Evolutionary conservation across 495 filamentous ascomycete species (phyloP).

Genomic region (Rhypophila decipiens): DNA sequence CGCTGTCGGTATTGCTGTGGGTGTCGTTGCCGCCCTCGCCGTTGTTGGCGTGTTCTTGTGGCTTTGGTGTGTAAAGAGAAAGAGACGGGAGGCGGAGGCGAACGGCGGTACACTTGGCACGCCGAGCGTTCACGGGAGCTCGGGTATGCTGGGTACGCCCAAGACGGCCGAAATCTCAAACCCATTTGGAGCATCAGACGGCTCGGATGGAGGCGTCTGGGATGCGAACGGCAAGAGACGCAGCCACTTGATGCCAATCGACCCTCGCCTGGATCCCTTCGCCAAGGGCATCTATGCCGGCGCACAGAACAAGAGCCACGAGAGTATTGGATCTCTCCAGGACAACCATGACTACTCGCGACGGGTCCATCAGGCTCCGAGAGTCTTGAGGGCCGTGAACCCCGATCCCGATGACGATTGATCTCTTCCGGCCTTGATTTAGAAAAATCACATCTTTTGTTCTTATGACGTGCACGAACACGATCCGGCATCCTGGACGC

Average conservation of each 20-base stretch:
- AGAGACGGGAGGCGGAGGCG: constrained; percentile 17
- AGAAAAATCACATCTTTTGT: no score
- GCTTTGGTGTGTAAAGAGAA: constrained; percentile 26
- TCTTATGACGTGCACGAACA: constrained; percentile 18
- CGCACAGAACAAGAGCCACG: constrained; percentile 43
- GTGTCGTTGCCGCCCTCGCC: constrained; percentile 29
- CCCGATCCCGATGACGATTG: constrained; percentile 38
- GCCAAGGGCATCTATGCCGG: constrained; percentile 39
- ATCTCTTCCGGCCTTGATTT: constrained; percentile 2
- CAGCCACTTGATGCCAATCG: constrained; percentile 47
- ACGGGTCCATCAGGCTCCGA: constrained; percentile 27
- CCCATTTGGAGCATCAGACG: constrained; percentile 5
- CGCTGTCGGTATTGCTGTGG: constrained; percentile 37
- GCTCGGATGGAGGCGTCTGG: constrained; percentile 7
- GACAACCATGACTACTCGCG: constrained; percentile 53
- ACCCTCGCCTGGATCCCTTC: constrained; percentile 51
- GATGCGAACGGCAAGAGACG: constrained; percentile 24
- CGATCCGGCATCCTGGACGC: constrained; percentile 2
- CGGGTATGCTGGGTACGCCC: constrained; percentile 31
- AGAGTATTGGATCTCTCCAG: constrained; percentile 48
- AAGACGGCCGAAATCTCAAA: constrained; percentile 32
- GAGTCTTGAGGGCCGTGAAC: constrained; percentile 48
- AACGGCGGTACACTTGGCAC: constrained; percentile 13
- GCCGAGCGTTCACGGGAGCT: constrained; percentile 30
- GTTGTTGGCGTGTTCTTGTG: constrained; percentile 23